Percentiles rank a stretch among this genome's conserved stretches.
Evolutionary conservation across 192 early-diverging fungal species (phyloP).

Genomic region (Backusella psychrophila): DNA sequence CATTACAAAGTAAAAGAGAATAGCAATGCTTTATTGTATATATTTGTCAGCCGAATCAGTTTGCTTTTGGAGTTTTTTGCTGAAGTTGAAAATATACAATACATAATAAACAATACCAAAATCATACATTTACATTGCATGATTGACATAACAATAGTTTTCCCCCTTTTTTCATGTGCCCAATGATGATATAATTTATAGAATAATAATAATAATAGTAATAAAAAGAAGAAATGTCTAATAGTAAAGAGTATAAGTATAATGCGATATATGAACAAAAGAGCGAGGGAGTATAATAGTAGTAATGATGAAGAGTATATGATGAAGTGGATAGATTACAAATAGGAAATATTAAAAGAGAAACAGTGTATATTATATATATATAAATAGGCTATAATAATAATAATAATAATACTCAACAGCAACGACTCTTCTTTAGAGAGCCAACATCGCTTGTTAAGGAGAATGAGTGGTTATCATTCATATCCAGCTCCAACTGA

Average conservation of each 20-base stretch:
- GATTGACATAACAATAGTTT: background rate
- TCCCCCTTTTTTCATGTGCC: too few species aligned
- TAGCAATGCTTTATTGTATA: background rate
- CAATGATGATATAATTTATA: background rate
- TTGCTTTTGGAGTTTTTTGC: background rate
- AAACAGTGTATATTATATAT: background rate
- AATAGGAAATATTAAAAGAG: background rate
- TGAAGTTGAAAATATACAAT: background rate
- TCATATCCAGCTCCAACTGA: slow-evolving; percentile 52
- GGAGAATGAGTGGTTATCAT: slow-evolving; percentile 12
- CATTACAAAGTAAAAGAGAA: background rate
- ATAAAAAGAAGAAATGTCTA: background rate
- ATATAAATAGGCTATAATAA: background rate
- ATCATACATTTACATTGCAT: background rate
- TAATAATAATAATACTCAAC: background rate
- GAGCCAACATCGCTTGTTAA: slow-evolving; percentile 9
- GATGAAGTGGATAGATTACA: background rate
- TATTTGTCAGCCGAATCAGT: background rate
- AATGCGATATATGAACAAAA: slow-evolving; percentile 5
- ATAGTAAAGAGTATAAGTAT: background rate
- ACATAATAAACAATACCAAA: too few species aligned
- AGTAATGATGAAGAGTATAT: background rate
- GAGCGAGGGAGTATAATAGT: background rate
- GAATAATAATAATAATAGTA: background rate
- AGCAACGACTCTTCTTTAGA: background rate